Evolutionary conservation across 495 filamentous ascomycete species (phyloP), one percentile per base, ranked within the genome.

Genomic region (Cryomyces minteri): DNA sequence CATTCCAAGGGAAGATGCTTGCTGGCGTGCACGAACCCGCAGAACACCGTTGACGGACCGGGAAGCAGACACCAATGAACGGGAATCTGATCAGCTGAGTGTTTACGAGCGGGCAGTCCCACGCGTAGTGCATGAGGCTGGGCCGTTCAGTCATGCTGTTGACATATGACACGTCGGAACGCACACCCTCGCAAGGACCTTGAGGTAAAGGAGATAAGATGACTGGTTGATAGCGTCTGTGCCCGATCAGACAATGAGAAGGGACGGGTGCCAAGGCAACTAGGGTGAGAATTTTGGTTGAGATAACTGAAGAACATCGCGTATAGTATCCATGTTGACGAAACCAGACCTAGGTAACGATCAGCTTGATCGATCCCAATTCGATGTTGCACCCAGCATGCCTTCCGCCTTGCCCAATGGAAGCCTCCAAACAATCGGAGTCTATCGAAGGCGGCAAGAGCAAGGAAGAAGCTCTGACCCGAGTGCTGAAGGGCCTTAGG

Each of bases 41-140:
- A 12, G 7, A 45, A 37, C 25, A 39, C 32, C 31, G 11, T 32
- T 12, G 32, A 28, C 28, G 43, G 31, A 37, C 32, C 32, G 43
- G 29, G 39, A 39, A 18, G 29, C 36, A 8, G 34, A 39, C 32
- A 28, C 34, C 34, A 39, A 5, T 1, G 33, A 39, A 36, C 43
- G 43, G 43, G 33, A 45, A 36, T 30, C 29, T 29, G 43, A 45
- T 45, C 43, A 45, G 43, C 43, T 45, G 43, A 45, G 43, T 28
- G 31, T 7, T 28, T 37, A 5, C 8, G 43, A 36, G 32, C 37
- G 32, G 30, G 32, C 43, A 32, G 32, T 11, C 32, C 33, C 43
- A 45, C 29, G 43, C 32, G 9, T 18, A 31, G 43, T 36, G 32
- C 43, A 45, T 45, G 43, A 7, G 34, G 9, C 12, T 12, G 12